phyloP scores from a whole-genome alignment of 2,329 filamentous ascomycete genomes.

The Cladophialophora immunda region DNA sequence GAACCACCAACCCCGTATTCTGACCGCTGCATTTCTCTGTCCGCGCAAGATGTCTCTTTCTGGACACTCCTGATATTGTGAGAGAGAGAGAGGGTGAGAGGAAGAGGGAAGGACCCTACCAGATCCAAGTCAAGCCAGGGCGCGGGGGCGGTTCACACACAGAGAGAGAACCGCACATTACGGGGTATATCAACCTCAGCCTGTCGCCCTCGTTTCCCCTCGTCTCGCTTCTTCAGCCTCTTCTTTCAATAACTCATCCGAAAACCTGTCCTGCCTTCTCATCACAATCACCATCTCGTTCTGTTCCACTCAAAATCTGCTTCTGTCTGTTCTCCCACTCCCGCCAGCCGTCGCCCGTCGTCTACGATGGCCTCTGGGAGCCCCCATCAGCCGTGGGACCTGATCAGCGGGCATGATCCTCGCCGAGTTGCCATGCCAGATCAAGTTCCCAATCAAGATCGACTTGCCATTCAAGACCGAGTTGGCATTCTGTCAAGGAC shows the following conservation, averaged over 20 bases:
- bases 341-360: background rate
- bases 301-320: background rate
- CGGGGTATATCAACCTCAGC: background rate
- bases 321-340: background rate
- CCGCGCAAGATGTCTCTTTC: background rate
- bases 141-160: background rate
- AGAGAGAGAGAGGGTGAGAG: background rate
- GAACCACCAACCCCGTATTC: conserved; percentile 9
- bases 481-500: conserved; percentile 81
- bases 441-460: no score
- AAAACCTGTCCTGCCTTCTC: background rate
- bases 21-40: conserved; percentile 5
- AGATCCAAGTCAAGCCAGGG: background rate
- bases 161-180: background rate
- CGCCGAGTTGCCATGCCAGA: background rate
- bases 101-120: background rate
- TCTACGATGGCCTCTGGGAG: background rate
- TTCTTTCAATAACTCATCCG: background rate
- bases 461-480: conserved; percentile 5
- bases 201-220: background rate
- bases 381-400: background rate
- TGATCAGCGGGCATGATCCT: background rate
- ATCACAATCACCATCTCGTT: background rate
- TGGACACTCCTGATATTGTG: background rate
- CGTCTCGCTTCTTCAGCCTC: conserved; percentile 1